Evolutionary conservation across 495 filamentous ascomycete species (phyloP).

Genomic region (Talaromyces nanjingensis): DNA sequence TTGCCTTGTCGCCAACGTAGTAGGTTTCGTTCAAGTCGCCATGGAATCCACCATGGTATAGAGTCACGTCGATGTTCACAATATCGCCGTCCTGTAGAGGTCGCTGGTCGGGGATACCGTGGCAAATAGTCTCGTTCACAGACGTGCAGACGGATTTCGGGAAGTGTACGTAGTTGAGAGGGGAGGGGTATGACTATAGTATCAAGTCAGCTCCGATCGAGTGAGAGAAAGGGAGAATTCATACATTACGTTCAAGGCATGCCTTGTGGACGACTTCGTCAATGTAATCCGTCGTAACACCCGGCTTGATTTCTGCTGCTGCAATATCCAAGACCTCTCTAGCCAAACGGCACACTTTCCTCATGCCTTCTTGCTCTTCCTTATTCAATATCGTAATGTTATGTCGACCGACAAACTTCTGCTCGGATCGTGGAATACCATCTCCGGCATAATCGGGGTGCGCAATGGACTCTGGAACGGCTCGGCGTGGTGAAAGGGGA

Average conservation of each 20-base stretch:
- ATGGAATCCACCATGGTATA: slow-evolving; percentile 84
- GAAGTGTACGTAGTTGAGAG: slow-evolving; percentile 92
- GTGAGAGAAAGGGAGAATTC: slow-evolving; percentile 17
- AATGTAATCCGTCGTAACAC: slow-evolving; percentile 92
- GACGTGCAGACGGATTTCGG: slow-evolving; percentile 98
- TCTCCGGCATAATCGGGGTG: slow-evolving; percentile 78
- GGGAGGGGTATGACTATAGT: slow-evolving; percentile 89
- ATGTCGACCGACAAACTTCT: slow-evolving; percentile 58
- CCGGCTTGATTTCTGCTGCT: slow-evolving; percentile 70
- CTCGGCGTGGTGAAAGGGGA: slow-evolving; percentile 68
- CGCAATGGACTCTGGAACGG: slow-evolving; percentile 72
- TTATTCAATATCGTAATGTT: slow-evolving; percentile 78
- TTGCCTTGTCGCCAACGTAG: slow-evolving; percentile 74
- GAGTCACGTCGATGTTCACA: slow-evolving; percentile 79
- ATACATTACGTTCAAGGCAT: slow-evolving; percentile 84
- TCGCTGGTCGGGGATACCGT: slow-evolving; percentile 81
- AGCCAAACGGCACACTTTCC: slow-evolving; percentile 82
- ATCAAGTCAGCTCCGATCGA: slow-evolving; percentile 11
- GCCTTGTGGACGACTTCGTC: slow-evolving; percentile 96
- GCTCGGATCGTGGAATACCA: slow-evolving; percentile 77
- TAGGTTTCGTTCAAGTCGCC: slow-evolving; percentile 91
- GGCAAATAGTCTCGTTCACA: slow-evolving; percentile 92
- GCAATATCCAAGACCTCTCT: slow-evolving; percentile 93
- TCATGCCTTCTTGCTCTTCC: slow-evolving; percentile 78
- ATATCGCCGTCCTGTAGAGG: slow-evolving; percentile 79